Evolutionary conservation across 2,329 filamentous ascomycete genomes (phyloP), one percentile per base, ranked within the genome.

Genomic region (Ophiosphaerella herpotricha): DNA sequence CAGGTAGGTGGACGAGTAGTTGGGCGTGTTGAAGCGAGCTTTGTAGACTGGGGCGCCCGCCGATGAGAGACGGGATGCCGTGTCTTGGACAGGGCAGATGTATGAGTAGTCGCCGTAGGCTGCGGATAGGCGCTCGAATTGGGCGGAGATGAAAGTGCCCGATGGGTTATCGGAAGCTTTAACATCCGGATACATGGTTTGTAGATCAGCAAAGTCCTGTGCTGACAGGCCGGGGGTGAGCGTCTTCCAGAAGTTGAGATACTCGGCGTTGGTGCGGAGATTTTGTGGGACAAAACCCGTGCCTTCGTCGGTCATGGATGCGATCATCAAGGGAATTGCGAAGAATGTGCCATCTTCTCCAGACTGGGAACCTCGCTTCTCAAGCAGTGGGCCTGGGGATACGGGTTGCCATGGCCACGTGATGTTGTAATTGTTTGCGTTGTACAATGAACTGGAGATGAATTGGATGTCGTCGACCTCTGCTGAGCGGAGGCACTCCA

Each of bases 401-500:
- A 75, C 74, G 1, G 78, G 78, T 43, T 80, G 78, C 62, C 77
- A 81, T 0, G 78, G 78, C 78, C 78, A 80, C 0, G 76, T 80
- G 23, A 77, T 63, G 33, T 70, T 71, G 13, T 71, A 70, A 4
- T 74, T 61, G 4, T 74, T 74, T 0, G 73, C 68, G 2, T 68
- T 59, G 47, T 73, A 79, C 2, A 79, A 46, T 16, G 70, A 68
- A 0, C 68, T 66, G 32, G 75, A 77, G 14, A 75, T 60, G 38
- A 72, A 48, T 49, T 73, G 71, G 33, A 80, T 75, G 1, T 68
- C 64, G 3, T 57, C 46, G 2, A 76, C 61, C 9, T 76, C 68
- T 0, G 71, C 74, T 1, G 57, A 54, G 4, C 73, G 72, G 1
- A 80, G 64, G 42, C 78, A 80, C 2, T 55, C 50, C 0, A 80